Evolutionary conservation across 805 yeast genomes (phyloP).

Genomic region (Starmerella riodocensis): DNA sequence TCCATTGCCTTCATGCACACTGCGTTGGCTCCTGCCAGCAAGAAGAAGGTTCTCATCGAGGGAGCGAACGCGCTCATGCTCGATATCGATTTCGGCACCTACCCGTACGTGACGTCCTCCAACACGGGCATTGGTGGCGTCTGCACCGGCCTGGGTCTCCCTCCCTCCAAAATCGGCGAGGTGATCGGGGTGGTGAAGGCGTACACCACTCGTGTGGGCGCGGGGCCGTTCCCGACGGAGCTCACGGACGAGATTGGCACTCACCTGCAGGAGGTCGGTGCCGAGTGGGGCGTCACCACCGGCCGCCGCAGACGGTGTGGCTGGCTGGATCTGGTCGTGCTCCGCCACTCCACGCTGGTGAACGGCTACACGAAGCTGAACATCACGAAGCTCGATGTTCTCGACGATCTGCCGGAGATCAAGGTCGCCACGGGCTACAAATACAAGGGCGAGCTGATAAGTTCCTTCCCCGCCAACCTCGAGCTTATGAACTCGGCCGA

Average conservation of each 20-base stretch:
- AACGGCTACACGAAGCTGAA: conserved; percentile 91
- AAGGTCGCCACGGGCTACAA: conserved; percentile 76
- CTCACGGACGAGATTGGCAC: conserved; percentile 82
- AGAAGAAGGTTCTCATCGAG: conserved; percentile 78
- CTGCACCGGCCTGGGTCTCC: conserved; percentile 87
- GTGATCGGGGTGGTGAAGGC: conserved; percentile 96
- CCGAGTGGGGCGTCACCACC: conserved; percentile 94
- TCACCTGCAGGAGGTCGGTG: conserved; percentile 78
- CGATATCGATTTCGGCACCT: conserved; percentile 95
- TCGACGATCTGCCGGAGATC: conserved; percentile 80
- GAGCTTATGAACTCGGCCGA: conserved; percentile 47
- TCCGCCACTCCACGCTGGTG: conserved; percentile 78
- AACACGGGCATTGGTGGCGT: conserved; percentile 97
- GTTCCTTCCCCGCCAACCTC: conserved; percentile 88
- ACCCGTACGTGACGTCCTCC: conserved; percentile 92
- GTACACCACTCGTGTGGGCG: conserved; percentile 97
- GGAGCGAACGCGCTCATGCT: conserved; percentile 98
- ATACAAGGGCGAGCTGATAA: conserved; percentile 59
- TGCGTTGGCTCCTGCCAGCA: conserved; percentile 49
- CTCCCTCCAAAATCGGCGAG: conserved; percentile 72
- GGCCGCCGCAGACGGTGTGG: conserved; percentile 99
- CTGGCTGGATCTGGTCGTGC: conserved; percentile 92
- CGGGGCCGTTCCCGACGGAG: conserved; percentile 98
- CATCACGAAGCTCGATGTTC: conserved; percentile 89
- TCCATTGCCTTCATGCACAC: conserved; percentile 63